phyloP scores from a whole-genome alignment of 257 asterid genomes.

The Schizonepeta tenuifolia region DNA sequence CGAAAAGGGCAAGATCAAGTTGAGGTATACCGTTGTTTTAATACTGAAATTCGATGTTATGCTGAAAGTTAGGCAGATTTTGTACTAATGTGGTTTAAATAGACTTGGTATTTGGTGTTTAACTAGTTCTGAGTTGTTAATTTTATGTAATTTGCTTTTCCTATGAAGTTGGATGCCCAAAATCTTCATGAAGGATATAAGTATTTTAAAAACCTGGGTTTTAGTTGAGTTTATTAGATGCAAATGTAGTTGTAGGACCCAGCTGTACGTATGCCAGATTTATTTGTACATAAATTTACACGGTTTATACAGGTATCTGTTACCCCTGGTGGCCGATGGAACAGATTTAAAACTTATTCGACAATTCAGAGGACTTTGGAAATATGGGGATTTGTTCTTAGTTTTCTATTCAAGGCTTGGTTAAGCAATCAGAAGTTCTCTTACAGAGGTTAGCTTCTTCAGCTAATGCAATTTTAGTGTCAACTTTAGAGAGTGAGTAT shows the following conservation, averaged over 20 bases:
- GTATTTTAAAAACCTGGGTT: background rate
- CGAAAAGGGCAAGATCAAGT: slow-evolving; percentile 42
- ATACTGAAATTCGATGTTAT: background rate
- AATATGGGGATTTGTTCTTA: slow-evolving; percentile 94
- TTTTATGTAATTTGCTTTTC: background rate
- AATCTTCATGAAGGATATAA: background rate
- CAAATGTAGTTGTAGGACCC: background rate
- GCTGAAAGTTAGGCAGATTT: background rate
- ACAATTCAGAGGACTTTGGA: slow-evolving; percentile 95
- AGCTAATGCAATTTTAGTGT: background rate
- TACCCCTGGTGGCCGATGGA: slow-evolving; percentile 98
- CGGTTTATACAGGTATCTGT: slow-evolving; percentile 74
- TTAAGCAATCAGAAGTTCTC: slow-evolving; percentile 83
- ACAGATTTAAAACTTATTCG: slow-evolving; percentile 90
- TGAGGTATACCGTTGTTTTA: slow-evolving; percentile 50
- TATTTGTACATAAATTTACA: background rate
- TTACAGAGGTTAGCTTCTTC: slow-evolving; percentile 69
- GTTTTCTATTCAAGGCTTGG: slow-evolving; percentile 84
- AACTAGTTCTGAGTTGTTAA: background rate
- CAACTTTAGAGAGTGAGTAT: background rate
- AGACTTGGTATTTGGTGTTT: background rate
- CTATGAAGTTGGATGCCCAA: background rate
- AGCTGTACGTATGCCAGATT: background rate
- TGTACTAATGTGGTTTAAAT: background rate
- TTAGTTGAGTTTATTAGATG: background rate